Conservation (phyloP, 768 basidiomycete genomes). For the Mycena crocata region DNA sequence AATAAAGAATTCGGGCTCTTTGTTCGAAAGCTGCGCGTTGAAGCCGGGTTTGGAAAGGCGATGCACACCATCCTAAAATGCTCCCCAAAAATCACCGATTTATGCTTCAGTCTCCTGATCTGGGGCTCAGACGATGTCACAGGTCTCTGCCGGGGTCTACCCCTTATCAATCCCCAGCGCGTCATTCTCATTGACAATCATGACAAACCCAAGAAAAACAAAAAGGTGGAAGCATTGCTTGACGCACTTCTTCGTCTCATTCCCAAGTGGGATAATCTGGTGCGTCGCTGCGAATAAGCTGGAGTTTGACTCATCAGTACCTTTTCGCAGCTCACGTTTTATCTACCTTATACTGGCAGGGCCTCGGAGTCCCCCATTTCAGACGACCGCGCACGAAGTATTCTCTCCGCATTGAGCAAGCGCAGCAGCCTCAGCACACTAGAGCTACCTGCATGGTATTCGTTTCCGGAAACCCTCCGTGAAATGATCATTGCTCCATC, state of each 20-base stretch:
- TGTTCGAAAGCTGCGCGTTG: conserved; percentile 4
- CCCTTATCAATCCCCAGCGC: conserved; percentile 10
- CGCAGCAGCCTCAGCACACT: neutral
- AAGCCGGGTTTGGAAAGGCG: conserved; percentile 11
- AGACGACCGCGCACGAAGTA: neutral
- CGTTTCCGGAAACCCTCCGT: neutral
- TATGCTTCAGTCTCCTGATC: neutral
- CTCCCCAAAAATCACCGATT: conserved; percentile 10
- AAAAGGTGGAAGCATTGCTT: neutral
- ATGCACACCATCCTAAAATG: conserved; percentile 6
- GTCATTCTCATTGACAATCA: neutral
- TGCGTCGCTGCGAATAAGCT: neutral
- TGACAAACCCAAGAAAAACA: neutral
- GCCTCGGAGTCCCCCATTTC: neutral
- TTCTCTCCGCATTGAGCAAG: neutral
- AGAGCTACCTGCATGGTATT: neutral
- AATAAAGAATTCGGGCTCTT: conserved; percentile 1
- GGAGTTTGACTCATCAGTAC: neutral
- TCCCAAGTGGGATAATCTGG: conserved; percentile 15
- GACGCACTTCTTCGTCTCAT: neutral
- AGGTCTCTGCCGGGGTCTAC: conserved; percentile 8
- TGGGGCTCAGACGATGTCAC: neutral
- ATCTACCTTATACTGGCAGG: neutral
- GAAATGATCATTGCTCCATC: neutral
- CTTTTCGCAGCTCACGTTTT: neutral